Evolutionary conservation across 305 asterid genomes (phyloP), one percentile per base, ranked within the genome.

Genomic region (Stenogyne calaminthoides): DNA sequence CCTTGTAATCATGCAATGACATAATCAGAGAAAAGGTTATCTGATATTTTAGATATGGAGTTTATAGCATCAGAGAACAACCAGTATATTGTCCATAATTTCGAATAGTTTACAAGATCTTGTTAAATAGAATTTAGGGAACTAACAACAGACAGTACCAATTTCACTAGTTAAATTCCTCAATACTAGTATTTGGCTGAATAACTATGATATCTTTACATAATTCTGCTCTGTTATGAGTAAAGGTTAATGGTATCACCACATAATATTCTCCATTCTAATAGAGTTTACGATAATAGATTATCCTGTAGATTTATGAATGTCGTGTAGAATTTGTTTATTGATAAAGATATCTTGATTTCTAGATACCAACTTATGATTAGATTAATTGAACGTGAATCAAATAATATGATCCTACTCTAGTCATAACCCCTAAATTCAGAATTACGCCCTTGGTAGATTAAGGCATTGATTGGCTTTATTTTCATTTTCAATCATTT

Each of bases 341-440:
- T 18, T 40, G 36, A 9, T 62, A 51, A 39, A 22, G 44, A 70
- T 27, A 42, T 54, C 57, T 42, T 20, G 46, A 34, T 20, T 18
- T 39, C 14, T 20, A 3, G 56, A 69, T 14, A 39, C 56, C 52
- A 37, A 36, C 25, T 52, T 16, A 9, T 55, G 42, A 20, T 55
- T 69, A 44, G 59, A 25, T 22, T 15, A 14, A 39, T 39, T 18
- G 15, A 29, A 55, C 14, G 18, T 12, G 49, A n/a, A 39, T 66
- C 11, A 3, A 20, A 55, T 5, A 52, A 6, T 65, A 32, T 29
- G n/a, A 18, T 10, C 2, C 9, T 20, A 15, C 15, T 1, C 11
- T 20, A 64, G 71, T 29, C 9, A 40, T 37, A 73, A 19, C 62
- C 65, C 42, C 71, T 3, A 20, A 54, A 20, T 54, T 55, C 54